Evolutionary conservation across 192 early-diverging fungal species (phyloP).

Genomic region (Cladochytrium replicatum): DNA sequence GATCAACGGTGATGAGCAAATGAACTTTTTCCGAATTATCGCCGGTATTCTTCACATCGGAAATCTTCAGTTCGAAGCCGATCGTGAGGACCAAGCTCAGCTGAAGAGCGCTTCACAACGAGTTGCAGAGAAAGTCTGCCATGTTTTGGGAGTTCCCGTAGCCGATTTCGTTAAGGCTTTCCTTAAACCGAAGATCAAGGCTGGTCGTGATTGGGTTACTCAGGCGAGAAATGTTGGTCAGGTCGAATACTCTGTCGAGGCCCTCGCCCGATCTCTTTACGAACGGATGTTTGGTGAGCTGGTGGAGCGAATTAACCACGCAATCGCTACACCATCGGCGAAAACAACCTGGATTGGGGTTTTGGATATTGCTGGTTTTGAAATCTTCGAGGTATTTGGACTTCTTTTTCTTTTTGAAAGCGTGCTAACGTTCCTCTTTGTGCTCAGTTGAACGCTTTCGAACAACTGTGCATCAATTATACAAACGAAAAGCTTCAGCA

Average conservation of each 20-base stretch:
- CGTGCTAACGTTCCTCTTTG: constrained; percentile 4
- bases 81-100: constrained; percentile 80
- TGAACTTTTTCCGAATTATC: constrained; percentile 70
- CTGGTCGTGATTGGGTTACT: constrained; percentile 91
- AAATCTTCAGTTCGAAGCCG: constrained; percentile 72
- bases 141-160: constrained; percentile 82
- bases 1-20: constrained; percentile 64
- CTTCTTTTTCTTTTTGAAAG: background rate
- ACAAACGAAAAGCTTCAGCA: constrained; percentile 98
- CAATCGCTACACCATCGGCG: constrained; percentile 44
- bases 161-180: constrained; percentile 79
- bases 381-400: constrained; percentile 80
- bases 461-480: constrained; percentile 99
- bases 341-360: constrained; percentile 91
- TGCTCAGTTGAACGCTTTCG: constrained; percentile 80
- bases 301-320: constrained; percentile 77
- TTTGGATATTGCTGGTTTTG: constrained; percentile 97
- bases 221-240: constrained; percentile 81
- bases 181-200: constrained; percentile 84
- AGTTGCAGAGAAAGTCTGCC: constrained; percentile 81
- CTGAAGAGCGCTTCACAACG: constrained; percentile 54
- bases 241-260: constrained; percentile 81
- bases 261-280: constrained; percentile 81
- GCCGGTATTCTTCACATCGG: constrained; percentile 88
- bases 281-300: constrained; percentile 92